Evolutionary conservation across 2,329 filamentous ascomycete genomes (phyloP).

Genomic region (Paraphaeosphaeria minitans): DNA sequence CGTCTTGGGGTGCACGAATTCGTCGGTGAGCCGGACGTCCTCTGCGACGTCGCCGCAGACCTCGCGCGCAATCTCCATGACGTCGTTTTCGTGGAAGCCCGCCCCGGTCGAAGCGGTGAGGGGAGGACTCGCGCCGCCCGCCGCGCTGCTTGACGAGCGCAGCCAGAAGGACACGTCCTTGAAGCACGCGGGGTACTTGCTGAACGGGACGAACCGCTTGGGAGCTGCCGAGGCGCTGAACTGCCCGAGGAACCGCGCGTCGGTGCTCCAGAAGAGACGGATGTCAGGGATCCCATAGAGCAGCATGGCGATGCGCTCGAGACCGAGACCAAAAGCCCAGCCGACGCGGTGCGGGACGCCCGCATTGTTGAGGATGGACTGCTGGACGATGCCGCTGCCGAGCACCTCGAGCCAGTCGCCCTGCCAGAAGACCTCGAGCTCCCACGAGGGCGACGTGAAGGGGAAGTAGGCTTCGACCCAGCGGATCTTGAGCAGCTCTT

Average conservation of each 20-base stretch:
- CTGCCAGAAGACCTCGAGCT: slow-evolving; percentile 92
- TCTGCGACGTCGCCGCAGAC: slow-evolving; percentile 84
- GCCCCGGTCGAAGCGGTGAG: slow-evolving; percentile 15
- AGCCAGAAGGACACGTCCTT: slow-evolving; percentile 98
- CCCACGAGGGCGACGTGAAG: slow-evolving; percentile 94
- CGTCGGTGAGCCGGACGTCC: slow-evolving; percentile 82
- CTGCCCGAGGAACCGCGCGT: slow-evolving; percentile 83
- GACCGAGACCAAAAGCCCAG: slow-evolving; percentile 94
- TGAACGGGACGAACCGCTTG: slow-evolving; percentile 80
- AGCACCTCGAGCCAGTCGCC: slow-evolving; percentile 96
- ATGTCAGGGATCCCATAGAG: slow-evolving; percentile 97
- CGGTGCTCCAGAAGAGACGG: slow-evolving; percentile 90
- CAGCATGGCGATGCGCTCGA: slow-evolving; percentile 96
- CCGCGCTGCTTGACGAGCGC: slow-evolving; percentile 30
- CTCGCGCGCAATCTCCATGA: slow-evolving; percentile 92
- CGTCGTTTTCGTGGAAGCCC: slow-evolving; percentile 86
- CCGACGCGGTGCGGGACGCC: slow-evolving; percentile 76
- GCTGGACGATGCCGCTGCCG: slow-evolving; percentile 88
- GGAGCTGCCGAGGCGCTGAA: slow-evolving; percentile 62
- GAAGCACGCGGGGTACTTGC: slow-evolving; percentile 85
- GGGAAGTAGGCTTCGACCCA: slow-evolving; percentile 99
- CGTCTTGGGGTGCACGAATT: slow-evolving; percentile 87
- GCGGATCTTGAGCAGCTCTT: slow-evolving; percentile 78
- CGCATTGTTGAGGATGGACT: slow-evolving; percentile 78
- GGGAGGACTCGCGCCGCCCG: slow-evolving; percentile 26